These are phyloP conservation scores for Xylaria flabelliformis DNA, from an alignment of 495 filamentous ascomycete species.

Conservation along the genomic window DNA sequence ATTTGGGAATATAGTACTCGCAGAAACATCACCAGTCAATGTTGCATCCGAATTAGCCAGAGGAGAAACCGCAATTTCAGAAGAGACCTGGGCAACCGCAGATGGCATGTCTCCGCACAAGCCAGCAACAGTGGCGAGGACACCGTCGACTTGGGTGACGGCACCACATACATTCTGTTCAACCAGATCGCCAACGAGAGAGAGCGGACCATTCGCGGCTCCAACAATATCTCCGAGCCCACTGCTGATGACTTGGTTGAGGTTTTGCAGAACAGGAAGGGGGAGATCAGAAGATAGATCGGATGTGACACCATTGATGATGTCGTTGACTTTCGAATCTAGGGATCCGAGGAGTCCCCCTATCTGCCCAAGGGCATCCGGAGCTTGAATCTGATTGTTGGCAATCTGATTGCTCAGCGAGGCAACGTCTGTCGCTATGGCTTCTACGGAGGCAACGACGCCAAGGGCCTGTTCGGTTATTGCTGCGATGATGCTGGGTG, in stretches of 20 bases:
- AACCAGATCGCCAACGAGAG: slow-evolving; percentile 26
- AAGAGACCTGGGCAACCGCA: slow-evolving; percentile 23
- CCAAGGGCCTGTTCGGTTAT: slow-evolving; percentile 26
- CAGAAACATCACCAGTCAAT: slow-evolving; percentile 21
- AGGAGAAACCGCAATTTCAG: slow-evolving; percentile 21
- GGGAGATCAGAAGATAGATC: slow-evolving; percentile 24
- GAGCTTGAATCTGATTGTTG: slow-evolving; percentile 24
- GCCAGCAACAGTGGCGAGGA: slow-evolving; percentile 29
- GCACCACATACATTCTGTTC: slow-evolving; percentile 31
- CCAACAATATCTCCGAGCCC: slow-evolving; percentile 25
- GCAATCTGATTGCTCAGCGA: slow-evolving; percentile 21
- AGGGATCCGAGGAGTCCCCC: slow-evolving; percentile 25
- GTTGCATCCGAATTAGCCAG: slow-evolving; percentile 15
- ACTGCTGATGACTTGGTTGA: slow-evolving; percentile 22
- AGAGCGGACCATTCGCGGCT: slow-evolving; percentile 23
- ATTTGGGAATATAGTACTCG: slow-evolving; percentile 1
- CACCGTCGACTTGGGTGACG: slow-evolving; percentile 29
- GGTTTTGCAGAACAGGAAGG: slow-evolving; percentile 9
- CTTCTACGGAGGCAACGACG: slow-evolving; percentile 26
- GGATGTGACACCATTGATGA: slow-evolving; percentile 21
- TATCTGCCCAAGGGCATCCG: slow-evolving; percentile 27
- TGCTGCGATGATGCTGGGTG: slow-evolving; percentile 24
- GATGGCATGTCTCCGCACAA: slow-evolving; percentile 29
- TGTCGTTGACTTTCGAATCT: slow-evolving; percentile 24
- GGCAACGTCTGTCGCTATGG: slow-evolving; percentile 27